A percentile compares a stretch with the other conserved stretches of the same genome.
Evolutionary conservation across 768 basidiomycete species (phyloP).

Genomic region (Boletus huronensis): DNA sequence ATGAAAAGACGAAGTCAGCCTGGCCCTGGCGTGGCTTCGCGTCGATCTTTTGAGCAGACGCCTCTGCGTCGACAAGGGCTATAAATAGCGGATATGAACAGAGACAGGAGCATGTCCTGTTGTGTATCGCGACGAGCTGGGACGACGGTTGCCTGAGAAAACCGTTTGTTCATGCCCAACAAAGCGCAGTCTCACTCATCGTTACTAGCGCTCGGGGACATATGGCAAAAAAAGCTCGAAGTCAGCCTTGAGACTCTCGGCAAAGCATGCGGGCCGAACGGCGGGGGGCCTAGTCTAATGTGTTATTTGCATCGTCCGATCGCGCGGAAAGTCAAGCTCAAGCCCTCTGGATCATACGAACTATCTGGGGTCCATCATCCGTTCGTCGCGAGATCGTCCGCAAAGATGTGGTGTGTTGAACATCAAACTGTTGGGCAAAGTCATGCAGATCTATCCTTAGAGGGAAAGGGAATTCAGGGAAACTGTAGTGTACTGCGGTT

Average conservation of each 20-base stretch:
- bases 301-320: background rate
- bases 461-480: background rate
- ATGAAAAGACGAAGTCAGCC: background rate
- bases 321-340: background rate
- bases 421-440: background rate
- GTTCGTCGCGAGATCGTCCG: background rate
- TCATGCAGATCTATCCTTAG: background rate
- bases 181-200: background rate
- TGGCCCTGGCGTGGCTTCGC: background rate
- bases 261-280: conserved; percentile 17
- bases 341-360: background rate
- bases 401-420: background rate
- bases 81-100: background rate
- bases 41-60: background rate
- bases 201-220: background rate
- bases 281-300: conserved; percentile 11
- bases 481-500: background rate
- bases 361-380: background rate
- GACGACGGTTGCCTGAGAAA: background rate
- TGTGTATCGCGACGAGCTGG: background rate
- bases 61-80: background rate
- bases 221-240: conserved; percentile 28
- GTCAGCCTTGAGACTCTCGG: background rate
- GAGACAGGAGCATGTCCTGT: background rate
- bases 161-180: background rate